Evolutionary conservation across 192 early-diverging fungal genomes (phyloP).

Genomic region (Spizellomyces sp.): DNA sequence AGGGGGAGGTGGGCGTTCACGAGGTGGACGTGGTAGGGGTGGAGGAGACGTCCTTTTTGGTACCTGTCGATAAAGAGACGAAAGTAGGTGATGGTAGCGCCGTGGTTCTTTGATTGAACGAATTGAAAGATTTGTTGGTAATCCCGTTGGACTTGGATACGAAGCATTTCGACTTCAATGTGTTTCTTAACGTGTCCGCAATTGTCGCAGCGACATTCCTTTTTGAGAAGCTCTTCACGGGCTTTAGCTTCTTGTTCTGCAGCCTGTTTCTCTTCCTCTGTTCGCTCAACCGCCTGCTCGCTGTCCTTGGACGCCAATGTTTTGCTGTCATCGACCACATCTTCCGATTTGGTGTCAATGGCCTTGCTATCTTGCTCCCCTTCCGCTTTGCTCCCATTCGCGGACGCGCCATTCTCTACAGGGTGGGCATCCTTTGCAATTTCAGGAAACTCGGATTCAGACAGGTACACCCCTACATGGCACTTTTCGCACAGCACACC

Average conservation of each 20-base stretch:
- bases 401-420: background rate
- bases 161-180: constrained; percentile 13
- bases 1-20: constrained; percentile 48
- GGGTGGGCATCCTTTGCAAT: constrained; percentile 43
- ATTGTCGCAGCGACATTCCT: constrained; percentile 56
- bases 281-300: constrained; percentile 21
- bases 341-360: constrained; percentile 11
- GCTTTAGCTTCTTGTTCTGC: constrained; percentile 13
- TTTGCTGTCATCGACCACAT: constrained; percentile 40
- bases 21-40: constrained; percentile 55
- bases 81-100: constrained; percentile 30
- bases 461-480: constrained; percentile 32
- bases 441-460: constrained; percentile 14
- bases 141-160: constrained; percentile 46
- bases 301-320: background rate
- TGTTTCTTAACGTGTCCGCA: constrained; percentile 29
- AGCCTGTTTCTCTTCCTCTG: constrained; percentile 55
- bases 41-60: constrained; percentile 50
- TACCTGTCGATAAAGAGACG: constrained; percentile 53
- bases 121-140: constrained; percentile 42
- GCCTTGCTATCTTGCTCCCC: background rate
- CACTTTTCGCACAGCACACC: constrained; percentile 67
- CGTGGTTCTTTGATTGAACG: constrained; percentile 3
- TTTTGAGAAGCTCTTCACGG: constrained; percentile 30
- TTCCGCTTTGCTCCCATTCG: background rate